A percentile compares a stretch with the other conserved stretches of the same genome.
These are phyloP conservation scores for Diplodia scrobiculata DNA, from an alignment of 2,329 filamentous ascomycete genomes.

Conservation along the genomic window DNA sequence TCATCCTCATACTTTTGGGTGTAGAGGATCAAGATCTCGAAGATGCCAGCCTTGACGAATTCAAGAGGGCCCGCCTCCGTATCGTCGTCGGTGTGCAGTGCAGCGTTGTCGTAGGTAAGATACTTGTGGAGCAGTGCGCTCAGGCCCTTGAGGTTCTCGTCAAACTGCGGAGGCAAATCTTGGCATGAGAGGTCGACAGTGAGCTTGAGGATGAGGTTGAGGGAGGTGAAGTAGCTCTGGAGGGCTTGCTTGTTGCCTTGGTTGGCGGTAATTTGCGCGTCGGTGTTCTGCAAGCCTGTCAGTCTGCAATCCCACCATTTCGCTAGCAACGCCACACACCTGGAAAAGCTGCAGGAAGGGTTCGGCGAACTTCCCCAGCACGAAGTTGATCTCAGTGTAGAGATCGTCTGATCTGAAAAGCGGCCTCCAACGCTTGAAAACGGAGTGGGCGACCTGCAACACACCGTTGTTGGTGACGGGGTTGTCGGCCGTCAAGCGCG, in stretches of 20 bases:
- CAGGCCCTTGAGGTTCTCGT: conserved; percentile 79
- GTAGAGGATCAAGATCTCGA: conserved; percentile 85
- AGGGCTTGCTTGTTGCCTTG: conserved; percentile 73
- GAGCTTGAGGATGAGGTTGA: conserved; percentile 87
- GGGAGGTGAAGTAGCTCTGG: conserved; percentile 76
- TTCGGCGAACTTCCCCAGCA: conserved; percentile 78
- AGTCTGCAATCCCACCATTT: neutral
- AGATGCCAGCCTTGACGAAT: conserved; percentile 88
- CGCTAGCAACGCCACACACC: conserved; percentile 50
- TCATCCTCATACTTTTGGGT: conserved; percentile 95
- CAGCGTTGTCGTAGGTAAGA: conserved; percentile 81
- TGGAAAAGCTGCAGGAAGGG: conserved; percentile 81
- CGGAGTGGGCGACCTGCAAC: conserved; percentile 94
- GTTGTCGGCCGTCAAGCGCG: conserved; percentile 78
- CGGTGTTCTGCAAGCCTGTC: conserved; percentile 57
- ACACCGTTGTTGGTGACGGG: conserved; percentile 88
- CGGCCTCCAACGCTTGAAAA: conserved; percentile 94
- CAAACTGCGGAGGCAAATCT: conserved; percentile 90
- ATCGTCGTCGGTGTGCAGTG: conserved; percentile 85
- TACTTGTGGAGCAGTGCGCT: conserved; percentile 87
- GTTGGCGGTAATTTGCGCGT: conserved; percentile 71
- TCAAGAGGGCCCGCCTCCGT: conserved; percentile 81
- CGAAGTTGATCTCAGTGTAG: conserved; percentile 95
- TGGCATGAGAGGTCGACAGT: conserved; percentile 97
- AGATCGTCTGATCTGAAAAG: conserved; percentile 90